Evolutionary conservation across 306 rosid genomes (phyloP).

Genomic region (Prunus salicina): DNA sequence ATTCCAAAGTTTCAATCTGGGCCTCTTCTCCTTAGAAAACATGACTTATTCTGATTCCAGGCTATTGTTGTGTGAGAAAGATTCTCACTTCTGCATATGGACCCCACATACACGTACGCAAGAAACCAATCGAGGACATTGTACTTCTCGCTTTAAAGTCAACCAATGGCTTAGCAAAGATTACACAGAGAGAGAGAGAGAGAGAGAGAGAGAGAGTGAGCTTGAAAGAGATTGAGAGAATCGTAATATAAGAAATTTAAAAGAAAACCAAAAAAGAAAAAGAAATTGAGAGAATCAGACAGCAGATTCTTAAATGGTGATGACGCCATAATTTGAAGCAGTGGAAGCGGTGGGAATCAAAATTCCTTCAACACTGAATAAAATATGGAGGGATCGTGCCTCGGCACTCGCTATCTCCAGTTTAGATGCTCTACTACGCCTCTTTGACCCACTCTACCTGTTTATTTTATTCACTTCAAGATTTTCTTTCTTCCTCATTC

Average conservation of each 20-base stretch:
- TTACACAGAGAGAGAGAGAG: not conserved
- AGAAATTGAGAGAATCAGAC: not conserved
- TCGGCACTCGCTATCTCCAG: not conserved
- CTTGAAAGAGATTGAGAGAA: not conserved
- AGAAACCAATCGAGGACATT: not conserved
- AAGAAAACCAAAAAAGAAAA: not conserved
- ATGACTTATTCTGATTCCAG: not conserved
- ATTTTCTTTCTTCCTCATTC: no score
- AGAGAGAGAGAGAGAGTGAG: not conserved
- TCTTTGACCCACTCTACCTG: not conserved
- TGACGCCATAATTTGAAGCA: not conserved
- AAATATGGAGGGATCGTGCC: conserved; percentile 1
- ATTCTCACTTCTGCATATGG: not conserved
- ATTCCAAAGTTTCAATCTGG: not conserved
- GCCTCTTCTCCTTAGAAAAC: not conserved
- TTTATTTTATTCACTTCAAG: not conserved
- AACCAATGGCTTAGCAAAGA: not conserved
- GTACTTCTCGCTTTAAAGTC: not conserved
- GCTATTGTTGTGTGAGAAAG: not conserved
- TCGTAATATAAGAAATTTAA: not conserved
- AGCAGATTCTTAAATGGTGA: not conserved
- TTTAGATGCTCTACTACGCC: not conserved
- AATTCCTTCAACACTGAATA: not conserved
- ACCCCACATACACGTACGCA: not conserved
- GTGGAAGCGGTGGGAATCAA: not conserved